Evolutionary conservation across 257 asterid genomes (phyloP), one percentile per base, ranked within the genome.

Genomic region (Parsonsia alboflavescens): DNA sequence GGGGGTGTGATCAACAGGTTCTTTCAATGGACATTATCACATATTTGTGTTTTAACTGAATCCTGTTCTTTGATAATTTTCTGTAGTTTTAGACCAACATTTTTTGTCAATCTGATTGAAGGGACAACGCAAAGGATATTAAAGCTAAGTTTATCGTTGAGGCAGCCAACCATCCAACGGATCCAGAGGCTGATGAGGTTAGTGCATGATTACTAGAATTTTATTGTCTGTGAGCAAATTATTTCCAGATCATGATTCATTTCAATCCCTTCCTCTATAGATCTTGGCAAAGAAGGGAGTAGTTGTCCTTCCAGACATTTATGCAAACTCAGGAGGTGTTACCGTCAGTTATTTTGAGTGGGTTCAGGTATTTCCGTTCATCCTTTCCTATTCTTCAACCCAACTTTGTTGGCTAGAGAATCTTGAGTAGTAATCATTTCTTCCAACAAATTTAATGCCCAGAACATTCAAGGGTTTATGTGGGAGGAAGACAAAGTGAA

Each of bases 401-500:
- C 33, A 64, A 42, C 39, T 15, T 33, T 33, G 0, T 28, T 13
- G 13, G 10, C 28, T 12, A 54, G 39, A 54, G 52, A 22, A 71
- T 46, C 75, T 57, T 17, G 19, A 22, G 45, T 44, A n/a, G 6
- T 65, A n/a, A 42, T 53, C n/a, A 50, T n/a, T 22, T 44, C 26
- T 24, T 54, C 22, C 22, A 36, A 66, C 9, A 19, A 26, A 64
- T 2, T 3, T 7, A 5, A 9, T 41, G 28, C 4, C 48, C 83
- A 91, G 96, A 93, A 91, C 89, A 93, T 93, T 28, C 98, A 93
- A 73, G 98, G 98, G 24, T 93, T 93, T 84, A 91, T 91, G 96
- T 93, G 98, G 98, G 97, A 91, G 11, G 98, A 91, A 83, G 88
- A 86, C 42, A 93, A 90, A 41, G 98, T 93, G 84, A 93, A 93